These are phyloP conservation scores for Neurospora tetrasperma DNA, from an alignment of 495 filamentous ascomycete genomes.

Conservation along the genomic window DNA sequence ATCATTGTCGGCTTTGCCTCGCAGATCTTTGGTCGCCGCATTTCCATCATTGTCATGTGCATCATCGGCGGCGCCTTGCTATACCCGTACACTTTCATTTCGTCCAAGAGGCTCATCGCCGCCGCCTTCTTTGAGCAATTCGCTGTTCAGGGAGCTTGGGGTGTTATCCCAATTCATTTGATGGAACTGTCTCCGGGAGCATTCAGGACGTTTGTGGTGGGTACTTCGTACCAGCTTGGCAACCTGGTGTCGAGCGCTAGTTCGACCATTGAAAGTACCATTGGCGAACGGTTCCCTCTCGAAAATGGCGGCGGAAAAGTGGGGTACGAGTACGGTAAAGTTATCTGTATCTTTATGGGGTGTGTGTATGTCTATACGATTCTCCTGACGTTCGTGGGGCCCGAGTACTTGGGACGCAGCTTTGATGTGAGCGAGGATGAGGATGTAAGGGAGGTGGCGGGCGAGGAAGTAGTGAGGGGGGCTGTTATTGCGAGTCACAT, in stretches of 20 bases:
- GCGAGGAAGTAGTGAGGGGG: slow-evolving; percentile 21
- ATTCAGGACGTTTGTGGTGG: slow-evolving; percentile 77
- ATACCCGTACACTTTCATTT: slow-evolving; percentile 73
- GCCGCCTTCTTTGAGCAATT: slow-evolving; percentile 90
- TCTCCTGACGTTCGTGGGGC: slow-evolving; percentile 62
- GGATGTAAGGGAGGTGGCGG: slow-evolving; percentile 50
- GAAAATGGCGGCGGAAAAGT: slow-evolving; percentile 10
- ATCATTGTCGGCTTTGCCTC: slow-evolving; percentile 65
- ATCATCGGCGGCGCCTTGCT: slow-evolving; percentile 68
- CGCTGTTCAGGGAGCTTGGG: slow-evolving; percentile 81
- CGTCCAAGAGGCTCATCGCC: slow-evolving; percentile 50
- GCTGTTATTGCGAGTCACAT: not conserved
- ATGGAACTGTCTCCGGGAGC: slow-evolving; percentile 78
- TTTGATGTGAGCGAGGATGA: slow-evolving; percentile 59
- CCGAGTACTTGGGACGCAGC: slow-evolving; percentile 54
- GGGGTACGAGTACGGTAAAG: slow-evolving; percentile 75
- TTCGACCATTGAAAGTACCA: slow-evolving; percentile 74
- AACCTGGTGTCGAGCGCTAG: slow-evolving; percentile 67
- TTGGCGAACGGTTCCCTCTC: slow-evolving; percentile 72
- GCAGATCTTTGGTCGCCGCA: slow-evolving; percentile 73
- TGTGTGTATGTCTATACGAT: slow-evolving; percentile 83
- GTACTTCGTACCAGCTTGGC: slow-evolving; percentile 75
- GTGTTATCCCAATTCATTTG: slow-evolving; percentile 73
- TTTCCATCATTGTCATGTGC: slow-evolving; percentile 68
- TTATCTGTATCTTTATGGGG: slow-evolving; percentile 89